These are phyloP conservation scores for Lentinula lateritia DNA, from an alignment of 768 basidiomycete genomes.

Conservation along the genomic window DNA sequence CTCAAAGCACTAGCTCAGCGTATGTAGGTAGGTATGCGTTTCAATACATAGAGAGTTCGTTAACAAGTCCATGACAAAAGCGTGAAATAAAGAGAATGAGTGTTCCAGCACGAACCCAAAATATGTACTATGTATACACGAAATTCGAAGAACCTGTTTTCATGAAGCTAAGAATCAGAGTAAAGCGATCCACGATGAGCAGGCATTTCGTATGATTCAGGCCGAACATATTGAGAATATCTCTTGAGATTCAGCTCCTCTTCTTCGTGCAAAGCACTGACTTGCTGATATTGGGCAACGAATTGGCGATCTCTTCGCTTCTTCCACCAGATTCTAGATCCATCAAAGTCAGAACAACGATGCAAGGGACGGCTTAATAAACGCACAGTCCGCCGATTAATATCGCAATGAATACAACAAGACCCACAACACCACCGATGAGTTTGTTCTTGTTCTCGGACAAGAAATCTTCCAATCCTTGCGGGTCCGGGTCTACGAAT, in stretches of 20 bases:
- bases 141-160: background rate
- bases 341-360: constrained; percentile 2
- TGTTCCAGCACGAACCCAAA: background rate
- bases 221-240: constrained; percentile 1
- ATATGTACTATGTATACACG: background rate
- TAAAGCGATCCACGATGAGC: background rate
- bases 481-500: constrained; percentile 53
- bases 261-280: constrained; percentile 14
- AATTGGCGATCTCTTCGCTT: constrained; percentile 14
- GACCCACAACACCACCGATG: constrained; percentile 41
- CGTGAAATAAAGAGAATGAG: background rate
- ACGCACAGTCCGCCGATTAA: constrained; percentile 35
- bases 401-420: constrained; percentile 32
- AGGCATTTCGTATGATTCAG: constrained; percentile 5
- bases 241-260: constrained; percentile 3
- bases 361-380: background rate
- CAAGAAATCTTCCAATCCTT: constrained; percentile 42
- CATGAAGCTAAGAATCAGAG: background rate
- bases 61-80: background rate
- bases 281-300: constrained; percentile 12
- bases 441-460: constrained; percentile 37
- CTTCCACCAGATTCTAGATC: constrained; percentile 19
- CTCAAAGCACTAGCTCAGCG: background rate
- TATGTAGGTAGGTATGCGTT: background rate
- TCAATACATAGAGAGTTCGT: background rate